Evolutionary conservation across 108 stramenopile species (phyloP).

Genomic region (Nitzschia sp.): DNA sequence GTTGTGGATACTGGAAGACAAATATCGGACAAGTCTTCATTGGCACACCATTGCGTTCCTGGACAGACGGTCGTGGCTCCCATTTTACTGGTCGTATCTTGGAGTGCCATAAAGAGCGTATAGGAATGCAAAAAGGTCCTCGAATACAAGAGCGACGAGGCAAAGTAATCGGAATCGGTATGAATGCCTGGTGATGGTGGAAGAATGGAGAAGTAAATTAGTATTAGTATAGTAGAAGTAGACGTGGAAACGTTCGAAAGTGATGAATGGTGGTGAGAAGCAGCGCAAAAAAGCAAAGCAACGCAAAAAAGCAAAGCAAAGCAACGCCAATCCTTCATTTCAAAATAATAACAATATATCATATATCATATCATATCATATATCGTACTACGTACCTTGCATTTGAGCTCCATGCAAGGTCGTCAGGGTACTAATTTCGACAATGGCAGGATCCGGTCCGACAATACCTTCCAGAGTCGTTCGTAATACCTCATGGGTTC

Average conservation of each 20-base stretch:
- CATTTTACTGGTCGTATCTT: conserved; percentile 47
- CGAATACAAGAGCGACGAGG: conserved; percentile 29
- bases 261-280: background rate
- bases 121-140: conserved; percentile 56
- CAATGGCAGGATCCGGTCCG: conserved; percentile 43
- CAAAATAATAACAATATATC: background rate
- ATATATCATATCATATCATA: background rate
- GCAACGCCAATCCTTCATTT: background rate
- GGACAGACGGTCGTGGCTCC: conserved; percentile 60
- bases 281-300: background rate
- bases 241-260: background rate
- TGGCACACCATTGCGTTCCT: conserved; percentile 51
- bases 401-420: conserved; percentile 32
- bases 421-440: conserved; percentile 43
- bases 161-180: conserved; percentile 47
- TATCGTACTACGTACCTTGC: conserved; percentile 18
- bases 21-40: conserved; percentile 27
- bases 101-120: conserved; percentile 48
- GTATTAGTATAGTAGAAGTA: too few species aligned
- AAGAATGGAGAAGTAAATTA: background rate
- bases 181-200: conserved; percentile 29
- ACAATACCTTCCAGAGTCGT: conserved; percentile 25
- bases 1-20: conserved; percentile 26
- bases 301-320: background rate
- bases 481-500: conserved; percentile 23